Base-by-base conservation (phyloP, 371 early-diverging fungal species). In the Basidiobolus meristosporus region DNA sequence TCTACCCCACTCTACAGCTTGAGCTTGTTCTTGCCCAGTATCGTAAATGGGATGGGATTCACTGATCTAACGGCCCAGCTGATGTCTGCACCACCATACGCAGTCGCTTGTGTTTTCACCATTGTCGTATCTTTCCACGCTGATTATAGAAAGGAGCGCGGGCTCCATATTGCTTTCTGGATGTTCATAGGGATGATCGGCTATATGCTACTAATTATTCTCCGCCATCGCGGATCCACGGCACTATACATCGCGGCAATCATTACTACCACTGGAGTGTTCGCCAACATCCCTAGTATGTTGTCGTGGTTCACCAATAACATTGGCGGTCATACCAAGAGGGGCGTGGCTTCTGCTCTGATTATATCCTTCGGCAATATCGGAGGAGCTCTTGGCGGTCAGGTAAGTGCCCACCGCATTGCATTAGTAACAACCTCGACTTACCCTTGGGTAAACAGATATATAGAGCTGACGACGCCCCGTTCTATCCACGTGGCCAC, bases 311-410 rank as follows among this genome's bases (percentile, higher is more conserved):
- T 70, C 46, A 60, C 66, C 2, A 66, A 60, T 48, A 73, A 71
- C 31, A 58, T 73, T 35, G 68, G 65, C 42, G 77, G 77, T 0
- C 68, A 71, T 38, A 70, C 70, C 16, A 76, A 76, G 51, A 59
- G 70, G 31, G 72, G 63, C 50, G 66, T 63, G 23, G 73, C 65
- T 0, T 54, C 61, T 9, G 76, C 73, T 7, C 53, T 67, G 30
- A 65, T 69, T 30, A 65, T 75, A 36, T 59, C 65, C 1, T 57
- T 72, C 37, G 78, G 79, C 39, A 75, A 72, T 31, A 52, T 73
- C 20, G 71, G 76, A 32, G 77, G 73, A 21, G 61, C 32, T n/a
- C 11, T 43, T n/a, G 16, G 21, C 14, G 38, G n/a, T n/a, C n/a
- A n/a, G n/a, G n/a, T n/a, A n/a, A n/a, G n/a, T n/a, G n/a, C n/a